These are phyloP conservation scores for Lecanosticta acicola DNA, from an alignment of 2,329 filamentous ascomycete genomes.

Conservation along the genomic window DNA sequence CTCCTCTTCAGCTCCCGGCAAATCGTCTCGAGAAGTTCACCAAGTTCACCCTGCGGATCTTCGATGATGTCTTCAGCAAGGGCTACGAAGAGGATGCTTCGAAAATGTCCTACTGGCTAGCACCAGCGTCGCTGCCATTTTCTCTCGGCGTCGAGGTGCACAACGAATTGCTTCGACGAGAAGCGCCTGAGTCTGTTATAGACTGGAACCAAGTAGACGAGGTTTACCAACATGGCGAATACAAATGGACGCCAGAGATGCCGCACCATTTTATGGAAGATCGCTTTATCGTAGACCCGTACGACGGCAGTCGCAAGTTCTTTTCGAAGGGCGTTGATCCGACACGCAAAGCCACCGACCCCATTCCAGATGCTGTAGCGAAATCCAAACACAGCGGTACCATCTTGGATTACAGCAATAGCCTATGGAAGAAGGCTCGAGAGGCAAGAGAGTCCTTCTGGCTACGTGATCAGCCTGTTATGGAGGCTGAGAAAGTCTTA, in stretches of 20 bases:
- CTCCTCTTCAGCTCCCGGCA: slow-evolving; percentile 41
- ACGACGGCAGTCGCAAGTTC: slow-evolving; percentile 55
- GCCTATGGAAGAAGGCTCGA: slow-evolving; percentile 61
- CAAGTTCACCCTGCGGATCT: slow-evolving; percentile 68
- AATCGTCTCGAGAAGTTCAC: slow-evolving; percentile 54
- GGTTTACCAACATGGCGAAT: slow-evolving; percentile 36
- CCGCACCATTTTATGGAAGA: slow-evolving; percentile 39
- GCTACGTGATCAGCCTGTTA: slow-evolving; percentile 69
- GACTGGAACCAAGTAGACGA: slow-evolving; percentile 57
- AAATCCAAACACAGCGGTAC: slow-evolving; percentile 32
- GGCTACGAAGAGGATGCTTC: slow-evolving; percentile 58
- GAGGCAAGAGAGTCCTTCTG: slow-evolving; percentile 45
- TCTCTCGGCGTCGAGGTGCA: not conserved
- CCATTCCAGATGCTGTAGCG: slow-evolving; percentile 54
- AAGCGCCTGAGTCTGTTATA: slow-evolving; percentile 37
- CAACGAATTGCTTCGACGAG: not conserved
- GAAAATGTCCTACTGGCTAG: slow-evolving; percentile 78
- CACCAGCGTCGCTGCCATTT: slow-evolving; percentile 44
- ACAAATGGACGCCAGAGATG: slow-evolving; percentile 43
- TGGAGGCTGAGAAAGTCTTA: slow-evolving; percentile 67
- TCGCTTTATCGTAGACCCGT: slow-evolving; percentile 52
- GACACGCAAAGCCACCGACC: slow-evolving; percentile 58
- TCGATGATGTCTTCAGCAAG: slow-evolving; percentile 86
- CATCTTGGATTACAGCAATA: slow-evolving; percentile 80
- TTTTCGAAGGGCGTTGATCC: slow-evolving; percentile 45